Evolutionary conservation across 495 filamentous ascomycete genomes (phyloP).

Genomic region (Clohesyomyces aquaticus): DNA sequence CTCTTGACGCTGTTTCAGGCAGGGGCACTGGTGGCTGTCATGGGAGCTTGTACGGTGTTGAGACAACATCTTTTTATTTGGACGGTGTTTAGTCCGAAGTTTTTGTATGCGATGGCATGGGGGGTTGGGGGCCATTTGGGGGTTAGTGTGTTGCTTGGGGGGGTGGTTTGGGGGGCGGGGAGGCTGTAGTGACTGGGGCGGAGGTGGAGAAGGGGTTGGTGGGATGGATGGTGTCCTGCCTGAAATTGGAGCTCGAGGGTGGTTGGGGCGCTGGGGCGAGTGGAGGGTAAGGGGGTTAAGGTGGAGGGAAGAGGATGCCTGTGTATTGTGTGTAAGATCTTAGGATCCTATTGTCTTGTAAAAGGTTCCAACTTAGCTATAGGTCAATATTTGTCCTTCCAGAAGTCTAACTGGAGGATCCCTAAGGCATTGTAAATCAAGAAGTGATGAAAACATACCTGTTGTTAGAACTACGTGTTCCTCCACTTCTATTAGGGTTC

Average conservation of each 20-base stretch:
- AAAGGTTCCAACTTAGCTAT: too few relatives aligned
- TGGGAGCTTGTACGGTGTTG: conserved; percentile 83
- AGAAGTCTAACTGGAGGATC: too few relatives aligned
- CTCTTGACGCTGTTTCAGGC: conserved; percentile 69
- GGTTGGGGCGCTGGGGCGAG: neutral
- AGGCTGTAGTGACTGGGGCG: neutral
- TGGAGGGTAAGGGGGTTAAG: neutral
- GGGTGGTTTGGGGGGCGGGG: conserved; percentile 53
- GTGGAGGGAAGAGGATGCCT: too few relatives aligned
- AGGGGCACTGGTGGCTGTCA: conserved; percentile 67
- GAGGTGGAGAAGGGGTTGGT: neutral
- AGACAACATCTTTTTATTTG: conserved; percentile 95
- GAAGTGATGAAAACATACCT: too few relatives aligned
- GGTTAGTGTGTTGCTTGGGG: conserved; percentile 64
- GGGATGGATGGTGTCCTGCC: neutral
- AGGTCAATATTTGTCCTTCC: too few relatives aligned
- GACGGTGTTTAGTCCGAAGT: conserved; percentile 98
- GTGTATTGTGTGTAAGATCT: too few relatives aligned
- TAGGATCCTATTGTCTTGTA: too few relatives aligned
- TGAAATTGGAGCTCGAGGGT: neutral
- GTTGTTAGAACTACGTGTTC: too few relatives aligned
- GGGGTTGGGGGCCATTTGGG: conserved; percentile 74
- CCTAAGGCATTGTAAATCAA: too few relatives aligned
- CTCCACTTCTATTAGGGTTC: too few relatives aligned
- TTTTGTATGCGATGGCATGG: conserved; percentile 90